Evolutionary conservation across 805 yeast genomes (phyloP).

Genomic region (Candida saitoana): DNA sequence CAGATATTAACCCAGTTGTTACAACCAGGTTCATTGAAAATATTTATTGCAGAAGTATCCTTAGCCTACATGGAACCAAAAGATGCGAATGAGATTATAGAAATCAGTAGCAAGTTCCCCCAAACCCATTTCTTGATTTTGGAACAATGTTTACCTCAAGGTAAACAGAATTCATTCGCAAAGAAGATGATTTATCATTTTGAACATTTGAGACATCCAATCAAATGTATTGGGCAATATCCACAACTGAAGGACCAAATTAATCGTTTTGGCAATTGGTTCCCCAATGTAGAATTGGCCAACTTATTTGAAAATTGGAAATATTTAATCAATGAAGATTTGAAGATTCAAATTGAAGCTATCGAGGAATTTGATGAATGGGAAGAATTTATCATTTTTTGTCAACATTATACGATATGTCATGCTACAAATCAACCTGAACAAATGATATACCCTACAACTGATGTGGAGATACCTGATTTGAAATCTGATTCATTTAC

Average conservation of each 20-base stretch:
- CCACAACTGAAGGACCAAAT: conserved; percentile 48
- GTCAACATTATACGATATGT: conserved; percentile 68
- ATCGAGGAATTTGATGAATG: conserved; percentile 78
- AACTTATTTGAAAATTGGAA: conserved; percentile 61
- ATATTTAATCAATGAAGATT: conserved; percentile 31
- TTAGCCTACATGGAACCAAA: conserved; percentile 72
- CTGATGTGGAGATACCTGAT: conserved; percentile 4
- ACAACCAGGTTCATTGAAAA: conserved; percentile 33
- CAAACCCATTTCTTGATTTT: conserved; percentile 59
- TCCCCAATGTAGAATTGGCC: conserved; percentile 43
- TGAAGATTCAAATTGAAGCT: conserved; percentile 37
- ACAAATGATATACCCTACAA: conserved; percentile 11
- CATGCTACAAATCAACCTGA: conserved; percentile 51
- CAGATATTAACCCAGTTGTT: conserved; percentile 22
- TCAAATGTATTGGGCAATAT: conserved; percentile 59
- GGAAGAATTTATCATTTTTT: conserved; percentile 73
- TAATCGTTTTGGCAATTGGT: conserved; percentile 49
- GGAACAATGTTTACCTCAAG: conserved; percentile 71
- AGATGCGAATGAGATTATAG: conserved; percentile 59
- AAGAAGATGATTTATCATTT: conserved; percentile 74
- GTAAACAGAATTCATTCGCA: conserved; percentile 61
- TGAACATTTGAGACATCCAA: conserved; percentile 58
- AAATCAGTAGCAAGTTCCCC: conserved; percentile 41
- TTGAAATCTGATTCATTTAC: conserved; percentile 2
- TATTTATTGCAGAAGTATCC: conserved; percentile 80